These are phyloP conservation scores for Ilex aquifolium DNA, from an alignment of 257 asterid species.

Conservation along the genomic window DNA sequence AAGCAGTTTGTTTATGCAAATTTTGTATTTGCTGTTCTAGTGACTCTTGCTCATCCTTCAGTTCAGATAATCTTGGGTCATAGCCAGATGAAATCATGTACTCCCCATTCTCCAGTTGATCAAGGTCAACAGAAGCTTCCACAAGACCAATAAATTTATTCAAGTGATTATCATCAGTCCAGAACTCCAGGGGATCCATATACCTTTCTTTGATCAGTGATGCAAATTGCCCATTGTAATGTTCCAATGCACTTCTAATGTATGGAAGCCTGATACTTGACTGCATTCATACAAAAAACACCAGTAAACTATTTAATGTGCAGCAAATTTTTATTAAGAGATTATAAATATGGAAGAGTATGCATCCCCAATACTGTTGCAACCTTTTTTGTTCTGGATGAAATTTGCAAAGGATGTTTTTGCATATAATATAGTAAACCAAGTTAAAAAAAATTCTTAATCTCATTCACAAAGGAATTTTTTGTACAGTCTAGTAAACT, in stretches of 20 bases:
- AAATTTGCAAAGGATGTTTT: not conserved
- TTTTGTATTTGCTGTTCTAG: slow-evolving; percentile 65
- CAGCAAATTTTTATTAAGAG: no score
- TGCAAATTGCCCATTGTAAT: slow-evolving; percentile 66
- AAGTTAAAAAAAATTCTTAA: not conserved
- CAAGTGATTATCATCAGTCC: slow-evolving; percentile 83
- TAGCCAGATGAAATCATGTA: slow-evolving; percentile 87
- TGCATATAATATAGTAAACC: not conserved
- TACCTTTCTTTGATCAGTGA: slow-evolving; percentile 63
- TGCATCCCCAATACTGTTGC: not conserved
- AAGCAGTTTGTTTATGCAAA: slow-evolving; percentile 72
- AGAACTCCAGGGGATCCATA: slow-evolving; percentile 56
- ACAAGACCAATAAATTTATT: slow-evolving; percentile 88
- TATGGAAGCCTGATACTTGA: slow-evolving; percentile 87
- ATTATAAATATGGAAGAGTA: no score
- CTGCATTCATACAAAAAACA: slow-evolving; percentile 40
- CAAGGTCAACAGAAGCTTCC: slow-evolving; percentile 94
- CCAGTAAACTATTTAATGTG: not conserved
- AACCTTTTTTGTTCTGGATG: not conserved
- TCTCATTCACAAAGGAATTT: not conserved
- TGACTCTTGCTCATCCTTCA: slow-evolving; percentile 75
- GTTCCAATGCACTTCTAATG: slow-evolving; percentile 70
- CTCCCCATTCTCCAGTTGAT: slow-evolving; percentile 97
- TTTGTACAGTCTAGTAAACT: not conserved
- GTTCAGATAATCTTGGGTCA: slow-evolving; percentile 53